Evolutionary conservation across 306 rosid species (phyloP), one percentile per base, ranked within the genome.

Genomic region (Prosopis cineraria): DNA sequence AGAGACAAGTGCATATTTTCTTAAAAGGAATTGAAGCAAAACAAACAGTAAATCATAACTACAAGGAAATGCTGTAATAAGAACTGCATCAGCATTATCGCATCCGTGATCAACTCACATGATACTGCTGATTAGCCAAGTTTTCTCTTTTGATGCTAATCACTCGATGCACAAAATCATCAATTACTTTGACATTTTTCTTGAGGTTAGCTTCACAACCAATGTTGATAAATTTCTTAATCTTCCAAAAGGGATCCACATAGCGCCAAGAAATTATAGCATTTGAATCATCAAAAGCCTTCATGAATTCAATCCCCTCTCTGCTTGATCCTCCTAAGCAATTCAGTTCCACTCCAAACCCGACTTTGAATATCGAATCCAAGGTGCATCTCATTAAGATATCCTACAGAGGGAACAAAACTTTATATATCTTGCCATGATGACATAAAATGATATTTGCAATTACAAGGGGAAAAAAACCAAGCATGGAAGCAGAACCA

Each of bases 321-420:
- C 74, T 82, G 60, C 71, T 85, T 66, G 85, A 53, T 11, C 81
- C 87, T 73, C 80, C 91, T 75, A 82, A 71, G 85, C 89, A 85
- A 40, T 87, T 71, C 67, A 85, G 31, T 2, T 87, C 91, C 22
- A 40, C 83, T 33, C 91, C 91, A 62, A 87, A 87, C 48, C 89
- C 87, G 47, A 87, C 89, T 80, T 85, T 78, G 85, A 87, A 82
- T 70, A 85, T 87, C 55, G 91, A 87, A 40, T 87, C 91, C 77
- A 87, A 75, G 10, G 89, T 52, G 79, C 85, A 82, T 75, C 85
- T 62, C 89, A 85, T 87, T 12, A 85, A 58, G 45, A 80, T 10
- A 63, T 87, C 84, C 91, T 87, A 40, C 10, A 40, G 13, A 40
- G 44, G 5, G 12, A 40, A 40, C 44, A 40, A 40, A 40, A 20